These are phyloP conservation scores for Coniferiporia weirii DNA, from an alignment of 1,284 basidiomycete genomes.

Conservation along the genomic window DNA sequence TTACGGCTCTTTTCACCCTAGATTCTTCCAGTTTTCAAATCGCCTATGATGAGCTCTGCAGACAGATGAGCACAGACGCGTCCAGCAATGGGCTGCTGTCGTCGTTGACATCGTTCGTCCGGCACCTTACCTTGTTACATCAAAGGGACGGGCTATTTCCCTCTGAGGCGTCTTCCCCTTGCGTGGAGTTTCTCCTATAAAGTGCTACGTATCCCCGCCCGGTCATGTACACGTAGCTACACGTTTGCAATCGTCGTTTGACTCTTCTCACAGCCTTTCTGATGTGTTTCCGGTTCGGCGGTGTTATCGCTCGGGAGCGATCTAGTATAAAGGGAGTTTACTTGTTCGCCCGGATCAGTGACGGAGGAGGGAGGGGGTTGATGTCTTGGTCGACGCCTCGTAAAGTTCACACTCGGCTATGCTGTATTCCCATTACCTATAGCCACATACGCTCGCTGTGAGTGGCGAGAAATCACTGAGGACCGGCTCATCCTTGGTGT, in stretches of 20 bases:
- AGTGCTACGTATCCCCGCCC: not conserved
- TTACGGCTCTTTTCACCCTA: not conserved
- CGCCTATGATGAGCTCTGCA: slow-evolving; percentile 41
- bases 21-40: slow-evolving; percentile 49
- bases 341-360: too few relatives aligned
- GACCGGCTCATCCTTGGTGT: too few relatives aligned
- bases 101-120: slow-evolving; percentile 42
- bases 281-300: too few relatives aligned
- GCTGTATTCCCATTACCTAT: too few relatives aligned
- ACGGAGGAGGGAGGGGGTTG: too few relatives aligned
- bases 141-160: slow-evolving; percentile 40
- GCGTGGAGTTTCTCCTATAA: not conserved
- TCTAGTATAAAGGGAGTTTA: too few relatives aligned
- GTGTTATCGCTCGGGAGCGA: too few relatives aligned
- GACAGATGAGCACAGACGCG: slow-evolving; percentile 36
- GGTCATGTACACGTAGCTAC: not conserved
- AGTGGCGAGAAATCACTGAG: too few relatives aligned
- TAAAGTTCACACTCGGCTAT: too few relatives aligned
- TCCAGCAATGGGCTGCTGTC: slow-evolving; percentile 24
- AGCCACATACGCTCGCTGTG: too few relatives aligned
- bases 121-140: slow-evolving; percentile 46
- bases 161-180: slow-evolving; percentile 35
- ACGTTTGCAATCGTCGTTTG: not conserved
- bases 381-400: too few relatives aligned
- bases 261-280: too few relatives aligned